phyloP scores from a whole-genome alignment of 2,329 filamentous ascomycete genomes.

The Diplodia mutila region DNA sequence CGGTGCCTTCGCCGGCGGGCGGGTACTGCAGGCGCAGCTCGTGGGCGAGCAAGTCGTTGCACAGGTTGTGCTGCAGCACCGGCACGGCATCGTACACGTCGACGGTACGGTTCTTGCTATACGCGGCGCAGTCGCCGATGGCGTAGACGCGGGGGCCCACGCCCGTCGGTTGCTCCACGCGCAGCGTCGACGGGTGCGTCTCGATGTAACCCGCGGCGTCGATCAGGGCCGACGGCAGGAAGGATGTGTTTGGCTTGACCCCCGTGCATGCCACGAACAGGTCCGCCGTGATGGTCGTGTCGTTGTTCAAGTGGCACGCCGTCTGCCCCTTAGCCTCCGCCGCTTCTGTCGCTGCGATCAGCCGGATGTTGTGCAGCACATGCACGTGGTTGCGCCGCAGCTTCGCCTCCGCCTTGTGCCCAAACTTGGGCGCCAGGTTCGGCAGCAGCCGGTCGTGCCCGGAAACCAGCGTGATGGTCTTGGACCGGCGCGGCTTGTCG shows the following conservation, averaged over 20 bases:
- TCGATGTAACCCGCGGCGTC: conserved; percentile 35
- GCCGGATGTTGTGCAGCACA: conserved; percentile 35
- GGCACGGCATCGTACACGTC: conserved; percentile 43
- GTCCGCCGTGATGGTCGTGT: conserved; percentile 38
- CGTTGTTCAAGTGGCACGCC: conserved; percentile 36
- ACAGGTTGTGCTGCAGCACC: conserved; percentile 39
- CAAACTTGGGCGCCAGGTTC: conserved; percentile 32
- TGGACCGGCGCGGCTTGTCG: conserved; percentile 23
- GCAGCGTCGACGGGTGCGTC: conserved; percentile 36
- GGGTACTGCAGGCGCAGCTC: conserved; percentile 36
- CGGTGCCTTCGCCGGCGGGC: conserved; percentile 3
- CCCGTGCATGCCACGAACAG: conserved; percentile 43
- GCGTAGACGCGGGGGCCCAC: conserved; percentile 39
- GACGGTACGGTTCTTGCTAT: conserved; percentile 37
- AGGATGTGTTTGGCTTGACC: conserved; percentile 39
- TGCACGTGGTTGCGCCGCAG: conserved; percentile 39
- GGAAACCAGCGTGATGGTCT: conserved; percentile 42
- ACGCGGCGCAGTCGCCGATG: conserved; percentile 42
- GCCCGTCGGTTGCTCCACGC: conserved; percentile 33
- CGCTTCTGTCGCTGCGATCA: conserved; percentile 30
- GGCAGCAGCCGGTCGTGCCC: conserved; percentile 38
- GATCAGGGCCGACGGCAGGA: conserved; percentile 34
- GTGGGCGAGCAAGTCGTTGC: conserved; percentile 38
- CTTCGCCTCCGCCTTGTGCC: conserved; percentile 37
- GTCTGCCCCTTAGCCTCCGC: conserved; percentile 29